Percentiles rank a stretch among this genome's conserved stretches.
Evolutionary conservation across 768 basidiomycete genomes (phyloP).

Genomic region (Obba rivulosa): DNA sequence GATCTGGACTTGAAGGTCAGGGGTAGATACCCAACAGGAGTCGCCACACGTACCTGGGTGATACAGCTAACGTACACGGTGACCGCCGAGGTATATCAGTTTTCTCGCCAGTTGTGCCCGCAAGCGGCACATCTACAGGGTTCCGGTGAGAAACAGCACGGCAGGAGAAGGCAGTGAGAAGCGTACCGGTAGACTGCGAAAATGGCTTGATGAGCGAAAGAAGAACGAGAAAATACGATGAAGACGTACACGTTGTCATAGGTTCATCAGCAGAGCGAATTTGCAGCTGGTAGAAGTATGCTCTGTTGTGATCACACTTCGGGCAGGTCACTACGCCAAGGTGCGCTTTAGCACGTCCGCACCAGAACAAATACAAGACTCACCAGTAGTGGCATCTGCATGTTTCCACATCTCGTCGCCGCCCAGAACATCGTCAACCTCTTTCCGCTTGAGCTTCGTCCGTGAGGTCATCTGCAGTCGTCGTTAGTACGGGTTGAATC

Average conservation of each 20-base stretch:
- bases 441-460: slow-evolving; percentile 80
- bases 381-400: slow-evolving; percentile 82
- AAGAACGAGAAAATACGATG: slow-evolving; percentile 7
- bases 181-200: slow-evolving; percentile 56
- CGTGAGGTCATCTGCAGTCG: slow-evolving; percentile 90
- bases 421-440: slow-evolving; percentile 93
- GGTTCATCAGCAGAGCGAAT: slow-evolving; percentile 92
- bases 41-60: too few relatives aligned
- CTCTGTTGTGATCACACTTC: slow-evolving; percentile 81
- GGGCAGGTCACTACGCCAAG: slow-evolving; percentile 50
- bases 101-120: slow-evolving; percentile 67
- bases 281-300: slow-evolving; percentile 95
- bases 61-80: too few relatives aligned
- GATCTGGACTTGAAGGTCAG: too few relatives aligned
- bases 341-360: too few relatives aligned
- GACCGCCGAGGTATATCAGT: slow-evolving; percentile 32
- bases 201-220: neutral
- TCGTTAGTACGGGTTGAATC: too few relatives aligned
- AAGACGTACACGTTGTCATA: slow-evolving; percentile 57
- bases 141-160: slow-evolving; percentile 4
- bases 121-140: slow-evolving; percentile 51
- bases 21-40: too few relatives aligned
- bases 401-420: slow-evolving; percentile 93
- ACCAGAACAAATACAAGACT: too few relatives aligned
- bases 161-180: neutral